Evolutionary conservation across 441 rosid species (phyloP).

Genomic region (Euphorbia neoarborescens): DNA sequence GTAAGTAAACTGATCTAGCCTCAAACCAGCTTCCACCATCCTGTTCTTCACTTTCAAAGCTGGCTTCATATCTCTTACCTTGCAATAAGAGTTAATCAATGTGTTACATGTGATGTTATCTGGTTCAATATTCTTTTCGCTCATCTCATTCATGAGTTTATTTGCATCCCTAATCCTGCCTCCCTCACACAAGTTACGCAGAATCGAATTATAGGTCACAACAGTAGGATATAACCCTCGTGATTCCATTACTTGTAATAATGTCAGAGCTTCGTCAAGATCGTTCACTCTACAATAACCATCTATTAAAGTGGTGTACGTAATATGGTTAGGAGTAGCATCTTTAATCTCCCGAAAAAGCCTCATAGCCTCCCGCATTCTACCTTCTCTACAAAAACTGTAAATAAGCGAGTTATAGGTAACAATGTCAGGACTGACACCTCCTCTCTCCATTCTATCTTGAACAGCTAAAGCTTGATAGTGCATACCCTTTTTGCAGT

Average conservation of each 20-base stretch:
- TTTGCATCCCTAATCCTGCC: slow-evolving; percentile 82
- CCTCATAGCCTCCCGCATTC: slow-evolving; percentile 80
- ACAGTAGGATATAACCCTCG: slow-evolving; percentile 64
- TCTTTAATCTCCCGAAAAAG: slow-evolving; percentile 63
- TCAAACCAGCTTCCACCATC: slow-evolving; percentile 74
- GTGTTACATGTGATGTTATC: slow-evolving; percentile 86
- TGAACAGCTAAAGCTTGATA: slow-evolving; percentile 79
- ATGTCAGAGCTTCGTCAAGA: slow-evolving; percentile 67
- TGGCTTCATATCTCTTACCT: slow-evolving; percentile 66
- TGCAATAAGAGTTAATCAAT: slow-evolving; percentile 77
- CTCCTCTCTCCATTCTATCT: slow-evolving; percentile 72
- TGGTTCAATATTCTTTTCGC: slow-evolving; percentile 58
- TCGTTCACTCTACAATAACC: slow-evolving; percentile 74
- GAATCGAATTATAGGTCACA: slow-evolving; percentile 67
- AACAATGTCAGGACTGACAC: slow-evolving; percentile 61
- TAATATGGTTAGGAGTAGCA: slow-evolving; percentile 52
- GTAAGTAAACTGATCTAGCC: slow-evolving; percentile 55
- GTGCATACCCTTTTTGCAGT: slow-evolving; percentile 84
- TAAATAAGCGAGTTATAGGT: slow-evolving; percentile 75
- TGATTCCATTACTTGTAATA: slow-evolving; percentile 58
- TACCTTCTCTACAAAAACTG: slow-evolving; percentile 75
- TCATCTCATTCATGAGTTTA: slow-evolving; percentile 68
- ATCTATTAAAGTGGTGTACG: slow-evolving; percentile 79
- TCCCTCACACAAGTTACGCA: slow-evolving; percentile 67
- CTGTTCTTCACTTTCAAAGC: slow-evolving; percentile 73